Evolutionary conservation across 768 basidiomycete genomes (phyloP), one percentile per base, ranked within the genome.

Genomic region (Coprinopsis cinerea): DNA sequence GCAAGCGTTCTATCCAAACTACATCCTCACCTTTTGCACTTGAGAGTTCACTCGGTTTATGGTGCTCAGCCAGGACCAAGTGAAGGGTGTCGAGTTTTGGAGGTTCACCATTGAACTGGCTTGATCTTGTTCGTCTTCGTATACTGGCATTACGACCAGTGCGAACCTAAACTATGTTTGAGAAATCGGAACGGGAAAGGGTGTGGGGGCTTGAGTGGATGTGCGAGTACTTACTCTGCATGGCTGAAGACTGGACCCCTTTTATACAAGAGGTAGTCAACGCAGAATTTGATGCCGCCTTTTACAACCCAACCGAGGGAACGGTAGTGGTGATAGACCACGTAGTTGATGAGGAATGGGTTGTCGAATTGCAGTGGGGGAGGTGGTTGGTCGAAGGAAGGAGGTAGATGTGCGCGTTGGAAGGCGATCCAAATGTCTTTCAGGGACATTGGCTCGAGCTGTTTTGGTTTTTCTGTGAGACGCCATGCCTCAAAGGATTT

Each of bases 241-340:
- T 99, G 96, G 3, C 84, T 72, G 65, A 98, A 98, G 1, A 95
- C 90, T 2, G 95, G 93, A 0, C 96, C 96, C 11, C 89, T 80
- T 58, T 91, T 93, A 65, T 99, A 99, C 23, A 98, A 68, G 9
- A 99, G 77, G 68, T 88, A 93, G 60, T 99, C 96, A 32, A 87
- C 88, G 58, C 94, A 97, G 67, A 99, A 99, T 66, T 99, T 99
- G 73, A 96, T 83, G 1, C 96, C 96, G 24, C 83, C 82, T 66
- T 93, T 92, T 55, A 96, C 84, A 17, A 97, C 90, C 96, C 95
- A 99, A 22, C 96, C 96, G 6, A 98, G 76, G 3, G 93, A 92
- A 14, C 95, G 82, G 61, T 88, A 98, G 65, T 98, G 93, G 63
- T 98, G 95, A 60, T 94, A 96, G 2, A 81, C 82, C 43, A 85